phyloP scores from a whole-genome alignment of 164 flowering plant species.

The Aristolochia californica region DNA sequence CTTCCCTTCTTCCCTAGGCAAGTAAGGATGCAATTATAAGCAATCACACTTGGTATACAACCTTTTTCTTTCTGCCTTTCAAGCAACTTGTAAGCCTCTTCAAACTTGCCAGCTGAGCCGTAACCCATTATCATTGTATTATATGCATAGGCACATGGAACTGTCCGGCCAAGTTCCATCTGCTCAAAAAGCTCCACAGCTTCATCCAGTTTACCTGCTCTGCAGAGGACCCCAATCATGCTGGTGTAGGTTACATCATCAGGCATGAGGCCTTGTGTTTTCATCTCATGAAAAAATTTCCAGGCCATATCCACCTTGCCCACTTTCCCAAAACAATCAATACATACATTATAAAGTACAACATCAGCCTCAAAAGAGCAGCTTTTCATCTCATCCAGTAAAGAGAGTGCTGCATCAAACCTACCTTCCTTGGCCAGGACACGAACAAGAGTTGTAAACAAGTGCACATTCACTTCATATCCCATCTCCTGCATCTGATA shows the following conservation, averaged over 20 bases:
- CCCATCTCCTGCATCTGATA: slow-evolving; percentile 92
- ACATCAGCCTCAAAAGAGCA: slow-evolving; percentile 50
- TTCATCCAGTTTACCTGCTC: slow-evolving; percentile 51
- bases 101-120: slow-evolving; percentile 75
- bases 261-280: slow-evolving; percentile 51
- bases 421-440: slow-evolving; percentile 68
- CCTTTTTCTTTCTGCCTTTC: slow-evolving; percentile 81
- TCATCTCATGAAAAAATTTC: slow-evolving; percentile 95
- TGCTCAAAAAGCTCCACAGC: slow-evolving; percentile 77
- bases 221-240: slow-evolving; percentile 89
- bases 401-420: slow-evolving; percentile 71
- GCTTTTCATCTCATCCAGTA: slow-evolving; percentile 86
- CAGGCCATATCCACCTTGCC: slow-evolving; percentile 96
- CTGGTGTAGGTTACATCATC: slow-evolving; percentile 93
- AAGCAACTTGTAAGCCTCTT: slow-evolving; percentile 68
- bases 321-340: slow-evolving; percentile 82
- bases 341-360: slow-evolving; percentile 88
- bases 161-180: slow-evolving; percentile 51
- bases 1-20: slow-evolving; percentile 74
- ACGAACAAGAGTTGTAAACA: slow-evolving; percentile 77
- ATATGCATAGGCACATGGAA: slow-evolving; percentile 91
- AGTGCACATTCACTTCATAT: slow-evolving; percentile 66
- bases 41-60: slow-evolving; percentile 75
- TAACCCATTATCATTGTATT: slow-evolving; percentile 97
- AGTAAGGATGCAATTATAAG: slow-evolving; percentile 78